Evolutionary conservation across 192 early-diverging fungal genomes (phyloP).

Genomic region (Coemansia sp.): DNA sequence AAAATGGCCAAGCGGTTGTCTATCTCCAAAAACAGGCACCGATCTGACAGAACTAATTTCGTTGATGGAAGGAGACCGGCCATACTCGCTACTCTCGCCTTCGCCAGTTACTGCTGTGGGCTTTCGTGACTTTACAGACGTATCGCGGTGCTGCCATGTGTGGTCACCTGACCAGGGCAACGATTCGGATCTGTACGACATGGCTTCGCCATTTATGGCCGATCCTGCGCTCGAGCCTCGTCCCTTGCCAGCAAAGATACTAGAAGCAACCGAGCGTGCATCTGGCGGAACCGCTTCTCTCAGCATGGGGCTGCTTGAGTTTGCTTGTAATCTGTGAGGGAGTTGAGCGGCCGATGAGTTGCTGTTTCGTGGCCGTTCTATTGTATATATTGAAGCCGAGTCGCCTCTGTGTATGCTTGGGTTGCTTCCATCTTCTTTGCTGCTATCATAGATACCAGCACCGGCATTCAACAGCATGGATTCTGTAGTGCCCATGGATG

Average conservation of each 20-base stretch:
- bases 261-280: constrained; percentile 49
- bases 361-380: constrained; percentile 31
- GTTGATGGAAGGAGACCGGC: constrained; percentile 24
- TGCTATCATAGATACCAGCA: constrained; percentile 28
- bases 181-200: constrained; percentile 23
- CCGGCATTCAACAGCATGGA: constrained; percentile 38
- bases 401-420: constrained; percentile 12
- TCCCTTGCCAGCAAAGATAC: constrained; percentile 27
- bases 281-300: constrained; percentile 38
- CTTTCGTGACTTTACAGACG: constrained; percentile 43
- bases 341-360: constrained; percentile 29
- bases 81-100: constrained; percentile 28
- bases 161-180: constrained; percentile 30
- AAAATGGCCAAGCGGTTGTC: constrained; percentile 33
- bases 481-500: constrained; percentile 45
- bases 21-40: constrained; percentile 30
- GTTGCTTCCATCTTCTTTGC: constrained; percentile 24
- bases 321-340: constrained; percentile 27
- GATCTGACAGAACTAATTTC: constrained; percentile 43
- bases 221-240: constrained; percentile 42
- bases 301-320: constrained; percentile 33
- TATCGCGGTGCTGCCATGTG: constrained; percentile 41
- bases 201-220: constrained; percentile 13
- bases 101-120: constrained; percentile 31
- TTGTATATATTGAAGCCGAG: constrained; percentile 17